Percentiles rank a stretch among this genome's conserved stretches.
phyloP scores from a whole-genome alignment of 2,329 filamentous ascomycete species.

The Capronia epimyces region DNA sequence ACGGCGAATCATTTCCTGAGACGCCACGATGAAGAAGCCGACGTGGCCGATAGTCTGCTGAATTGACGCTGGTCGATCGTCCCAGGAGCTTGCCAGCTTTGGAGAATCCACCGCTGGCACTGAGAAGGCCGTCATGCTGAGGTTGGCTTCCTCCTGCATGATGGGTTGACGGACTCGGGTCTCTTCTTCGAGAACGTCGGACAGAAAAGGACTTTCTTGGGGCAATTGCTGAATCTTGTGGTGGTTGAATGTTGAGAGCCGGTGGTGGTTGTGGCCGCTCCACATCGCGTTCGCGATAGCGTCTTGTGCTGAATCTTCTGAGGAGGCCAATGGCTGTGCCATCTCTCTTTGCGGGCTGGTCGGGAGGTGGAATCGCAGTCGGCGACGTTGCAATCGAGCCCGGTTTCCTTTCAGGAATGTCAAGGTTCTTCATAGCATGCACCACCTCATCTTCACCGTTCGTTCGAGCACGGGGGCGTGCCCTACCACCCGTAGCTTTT shows the following conservation, averaged over 20 bases:
- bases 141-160: constrained; percentile 57
- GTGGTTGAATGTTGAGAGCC: constrained; percentile 73
- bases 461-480: constrained; percentile 78
- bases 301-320: constrained; percentile 81
- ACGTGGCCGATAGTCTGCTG: constrained; percentile 66
- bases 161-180: constrained; percentile 51
- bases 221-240: constrained; percentile 57
- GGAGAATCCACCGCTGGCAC: constrained; percentile 50
- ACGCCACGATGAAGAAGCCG: constrained; percentile 54
- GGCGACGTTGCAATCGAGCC: constrained; percentile 33
- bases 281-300: constrained; percentile 59
- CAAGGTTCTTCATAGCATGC: constrained; percentile 64
- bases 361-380: constrained; percentile 39
- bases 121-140: constrained; percentile 72
- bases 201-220: constrained; percentile 88
- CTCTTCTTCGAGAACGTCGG: constrained; percentile 53
- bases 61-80: constrained; percentile 86
- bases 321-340: constrained; percentile 79
- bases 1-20: constrained; percentile 49
- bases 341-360: constrained; percentile 69
- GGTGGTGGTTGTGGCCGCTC: constrained; percentile 63
- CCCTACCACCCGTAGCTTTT: constrained; percentile 74
- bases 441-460: constrained; percentile 89
- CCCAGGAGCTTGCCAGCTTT: constrained; percentile 66
- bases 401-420: constrained; percentile 42